These are phyloP conservation scores for Geotrichum bryndzae DNA, from an alignment of 1,139 yeast species.

Conservation along the genomic window DNA sequence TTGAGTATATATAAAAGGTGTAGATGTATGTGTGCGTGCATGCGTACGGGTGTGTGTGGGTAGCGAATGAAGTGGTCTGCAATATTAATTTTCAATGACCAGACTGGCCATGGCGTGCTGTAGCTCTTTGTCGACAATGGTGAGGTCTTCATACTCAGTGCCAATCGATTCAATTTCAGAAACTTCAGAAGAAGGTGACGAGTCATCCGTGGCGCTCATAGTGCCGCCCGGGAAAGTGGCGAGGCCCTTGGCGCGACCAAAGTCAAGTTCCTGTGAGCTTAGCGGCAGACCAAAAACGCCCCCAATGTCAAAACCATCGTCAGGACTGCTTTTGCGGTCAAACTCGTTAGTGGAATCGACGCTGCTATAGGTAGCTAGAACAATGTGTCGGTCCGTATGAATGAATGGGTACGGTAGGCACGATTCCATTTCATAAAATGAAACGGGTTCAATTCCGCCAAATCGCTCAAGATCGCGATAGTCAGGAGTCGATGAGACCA, in stretches of 20 bases:
- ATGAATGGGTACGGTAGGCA: conserved; percentile 51
- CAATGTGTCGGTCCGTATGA: conserved; percentile 39
- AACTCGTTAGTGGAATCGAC: conserved; percentile 12
- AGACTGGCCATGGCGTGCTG: conserved; percentile 31
- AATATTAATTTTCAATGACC: conserved; percentile 17
- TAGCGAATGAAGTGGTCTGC: neutral
- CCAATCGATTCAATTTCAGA: neutral
- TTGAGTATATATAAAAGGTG: neutral
- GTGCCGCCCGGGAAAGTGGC: conserved; percentile 21
- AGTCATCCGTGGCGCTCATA: neutral
- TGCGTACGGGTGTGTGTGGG: neutral
- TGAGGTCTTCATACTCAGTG: neutral
- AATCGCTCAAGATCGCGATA: neutral
- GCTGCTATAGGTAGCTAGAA: conserved; percentile 24
- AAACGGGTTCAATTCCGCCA: conserved; percentile 40
- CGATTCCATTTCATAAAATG: conserved; percentile 62
- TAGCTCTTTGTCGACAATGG: conserved; percentile 21
- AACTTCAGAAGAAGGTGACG: neutral
- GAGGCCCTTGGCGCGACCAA: conserved; percentile 26
- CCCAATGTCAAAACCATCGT: conserved; percentile 2
- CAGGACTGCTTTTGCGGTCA: conserved; percentile 4
- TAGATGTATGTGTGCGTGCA: too few species aligned
- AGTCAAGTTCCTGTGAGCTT: conserved; percentile 23
- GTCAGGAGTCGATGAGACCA: neutral
- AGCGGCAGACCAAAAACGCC: conserved; percentile 23